Base-by-base conservation (phyloP, 2,329 filamentous ascomycete genomes). In the Sordariomycetes sp. region DNA sequence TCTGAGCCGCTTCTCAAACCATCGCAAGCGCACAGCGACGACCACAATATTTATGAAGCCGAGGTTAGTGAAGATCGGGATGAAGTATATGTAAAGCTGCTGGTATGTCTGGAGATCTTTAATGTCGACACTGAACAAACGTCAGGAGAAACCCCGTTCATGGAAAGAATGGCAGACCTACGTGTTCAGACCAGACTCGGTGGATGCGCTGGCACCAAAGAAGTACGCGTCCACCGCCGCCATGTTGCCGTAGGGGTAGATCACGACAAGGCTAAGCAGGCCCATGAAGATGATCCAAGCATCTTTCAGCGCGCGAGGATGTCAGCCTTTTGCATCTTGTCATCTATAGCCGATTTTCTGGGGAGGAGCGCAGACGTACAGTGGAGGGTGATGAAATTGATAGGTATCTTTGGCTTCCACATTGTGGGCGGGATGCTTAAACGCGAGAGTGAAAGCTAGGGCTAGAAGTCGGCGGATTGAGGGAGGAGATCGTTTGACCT, bases 1-100 rank as follows among this genome's bases (percentile, higher is more conserved):
- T 68, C 95, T 88, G 68, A 99, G 97, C 6, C 91, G 84, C 71
- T 95, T 96, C 72, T 99, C 92, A 69, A 99, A 99, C 93, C 93
- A 99, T 72, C 96, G 96, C 1, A 99, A 77, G 25, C 94, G 88
- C 16, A 97, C 79, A 65, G 96, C 93, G 7, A 99, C 94, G 51
- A 99, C 90, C 51, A 83, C 87, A 1, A 88, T 83, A 67, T 96
- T 85, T 65, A 96, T 86, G 53, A 88, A 86, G 61, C 96, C 94
- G 0, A 91, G 91, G 55, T 90, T 96, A 25, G 87, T 85, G 14
- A 90, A 65, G 77, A 90, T 86, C 3, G 87, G 77, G 46, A 89
- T 77, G 7, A 91, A 65, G 65, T 87, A 91, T 25, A 95, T 73
- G 55, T 88, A 78, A 48, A 90, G 70, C 72, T 94, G 88, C 68